Conservation (phyloP, 2,329 filamentous ascomycete species). For the Hypoxylon sp. region DNA sequence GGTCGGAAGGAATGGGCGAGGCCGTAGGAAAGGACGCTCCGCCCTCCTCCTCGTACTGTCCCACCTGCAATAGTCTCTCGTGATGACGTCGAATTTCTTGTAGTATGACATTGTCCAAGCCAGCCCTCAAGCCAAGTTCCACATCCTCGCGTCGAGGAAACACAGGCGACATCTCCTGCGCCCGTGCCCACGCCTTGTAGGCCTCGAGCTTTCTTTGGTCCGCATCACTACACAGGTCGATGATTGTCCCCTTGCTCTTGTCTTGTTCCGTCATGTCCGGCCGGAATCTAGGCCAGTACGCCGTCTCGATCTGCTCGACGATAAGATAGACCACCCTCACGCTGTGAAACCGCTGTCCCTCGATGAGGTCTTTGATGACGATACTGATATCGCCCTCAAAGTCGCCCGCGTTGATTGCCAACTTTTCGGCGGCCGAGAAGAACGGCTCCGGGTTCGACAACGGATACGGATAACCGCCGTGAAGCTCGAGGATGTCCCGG, state of each 20-base stretch:
- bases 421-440: constrained; percentile 43
- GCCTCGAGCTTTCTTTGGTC: constrained; percentile 43
- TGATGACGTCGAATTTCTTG: constrained; percentile 40
- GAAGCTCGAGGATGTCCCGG: constrained; percentile 46
- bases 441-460: constrained; percentile 49
- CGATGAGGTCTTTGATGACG: constrained; percentile 43
- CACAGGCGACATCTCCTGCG: constrained; percentile 47
- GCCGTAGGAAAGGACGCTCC: constrained; percentile 10
- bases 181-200: constrained; percentile 46
- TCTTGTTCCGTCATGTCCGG: constrained; percentile 46
- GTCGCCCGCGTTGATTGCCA: constrained; percentile 45
- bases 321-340: constrained; percentile 47
- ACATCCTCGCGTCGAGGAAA: constrained; percentile 46
- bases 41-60: constrained; percentile 20
- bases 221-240: constrained; percentile 44
- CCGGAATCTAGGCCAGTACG: constrained; percentile 47
- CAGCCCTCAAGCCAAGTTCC: constrained; percentile 40
- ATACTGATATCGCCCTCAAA: constrained; percentile 43
- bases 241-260: constrained; percentile 47
- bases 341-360: constrained; percentile 40
- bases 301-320: constrained; percentile 46
- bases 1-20: constrained; percentile 31
- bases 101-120: constrained; percentile 42
- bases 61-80: constrained; percentile 25
- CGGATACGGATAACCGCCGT: constrained; percentile 49